Base-by-base conservation (phyloP, 1,284 basidiomycete genomes). In the Malassezia nana region DNA sequence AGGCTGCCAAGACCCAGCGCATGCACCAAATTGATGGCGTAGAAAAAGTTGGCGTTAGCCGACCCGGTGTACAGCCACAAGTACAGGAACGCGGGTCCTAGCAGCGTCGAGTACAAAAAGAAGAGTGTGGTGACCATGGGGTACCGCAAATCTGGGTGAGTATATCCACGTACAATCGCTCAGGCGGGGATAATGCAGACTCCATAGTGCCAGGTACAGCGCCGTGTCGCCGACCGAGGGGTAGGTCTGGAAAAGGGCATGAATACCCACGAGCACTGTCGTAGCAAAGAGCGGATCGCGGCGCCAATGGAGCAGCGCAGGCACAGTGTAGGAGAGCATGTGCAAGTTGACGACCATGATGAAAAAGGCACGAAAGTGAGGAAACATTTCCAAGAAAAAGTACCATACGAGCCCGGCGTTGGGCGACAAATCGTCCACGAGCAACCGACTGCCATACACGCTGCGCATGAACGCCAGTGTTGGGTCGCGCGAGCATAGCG, bases 331-430 rank as follows among this genome's bases (percentile, higher is more conserved):
- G 50, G 89, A 86, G 13, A 85, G 70, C 15, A 89, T 78, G 69
- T 98, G 94, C 2, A 88, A 63, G 38, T 87, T 89, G 75, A 96
- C 96, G n/a, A 87, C 87, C 78, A 91, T 85, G 16, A 94, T 78
- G 79, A 95, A 99, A 77, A 96, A 96, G 2, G 84, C 81, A 28
- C 91, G 80, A 78, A 96, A 99, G 75, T 98, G 87, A 69, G 95
- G 90, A 66, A 99, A 99, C 85, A 96, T 96, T 74, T 98, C 91
- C 12, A 90, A 95, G 77, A 96, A 95, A 77, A 96, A 96, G 76
- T 98, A 98, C 94, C 94, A 98, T 84, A 88, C 90, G 32, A 96
- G 77, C 3, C 92, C 92, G 7, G 88, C 83, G 66, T 92, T 95
- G 0, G 94, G 94, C 5, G 88, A 89, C 50, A 96, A 59, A 28